phyloP scores from a whole-genome alignment of 169 alveolate genomes.

The Plasmodium gonderi region DNA sequence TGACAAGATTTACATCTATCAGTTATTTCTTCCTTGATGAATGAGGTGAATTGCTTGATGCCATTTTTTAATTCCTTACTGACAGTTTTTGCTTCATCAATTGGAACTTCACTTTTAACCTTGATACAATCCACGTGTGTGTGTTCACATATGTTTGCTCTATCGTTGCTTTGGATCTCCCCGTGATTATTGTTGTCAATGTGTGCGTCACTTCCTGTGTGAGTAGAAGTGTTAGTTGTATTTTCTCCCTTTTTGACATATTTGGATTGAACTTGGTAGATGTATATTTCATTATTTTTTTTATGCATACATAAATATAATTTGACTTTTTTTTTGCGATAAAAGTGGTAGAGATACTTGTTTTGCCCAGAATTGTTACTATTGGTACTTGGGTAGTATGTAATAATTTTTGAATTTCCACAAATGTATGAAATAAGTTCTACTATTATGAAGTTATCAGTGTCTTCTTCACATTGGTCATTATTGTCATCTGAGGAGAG shows the following conservation, averaged over 20 bases:
- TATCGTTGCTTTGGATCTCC: background rate
- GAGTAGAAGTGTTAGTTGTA: background rate
- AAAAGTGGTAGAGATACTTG: slow-evolving; percentile 67
- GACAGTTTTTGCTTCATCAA: background rate
- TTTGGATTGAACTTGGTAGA: slow-evolving; percentile 51
- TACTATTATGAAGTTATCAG: slow-evolving; percentile 47
- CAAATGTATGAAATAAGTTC: slow-evolving; percentile 71
- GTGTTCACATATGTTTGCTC: too few relatives aligned
- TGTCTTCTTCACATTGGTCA: background rate
- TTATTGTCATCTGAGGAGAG: slow-evolving; percentile 58
- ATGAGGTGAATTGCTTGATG: background rate
- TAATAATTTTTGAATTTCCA: slow-evolving; percentile 50
- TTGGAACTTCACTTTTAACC: background rate
- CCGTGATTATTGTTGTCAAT: background rate
- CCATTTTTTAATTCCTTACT: background rate
- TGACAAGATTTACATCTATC: background rate
- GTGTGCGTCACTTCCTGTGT: background rate
- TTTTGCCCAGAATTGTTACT: slow-evolving; percentile 36
- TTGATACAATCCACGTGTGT: background rate
- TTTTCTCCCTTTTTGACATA: background rate
- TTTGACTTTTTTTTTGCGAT: slow-evolving; percentile 50
- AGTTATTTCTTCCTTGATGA: background rate
- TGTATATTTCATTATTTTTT: slow-evolving; percentile 51
- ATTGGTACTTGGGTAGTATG: slow-evolving; percentile 59
- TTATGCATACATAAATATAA: slow-evolving; percentile 41